Evolutionary conservation across 108 stramenopile species (phyloP), one percentile per base, ranked within the genome.

Genomic region (Cyclotella sp.): DNA sequence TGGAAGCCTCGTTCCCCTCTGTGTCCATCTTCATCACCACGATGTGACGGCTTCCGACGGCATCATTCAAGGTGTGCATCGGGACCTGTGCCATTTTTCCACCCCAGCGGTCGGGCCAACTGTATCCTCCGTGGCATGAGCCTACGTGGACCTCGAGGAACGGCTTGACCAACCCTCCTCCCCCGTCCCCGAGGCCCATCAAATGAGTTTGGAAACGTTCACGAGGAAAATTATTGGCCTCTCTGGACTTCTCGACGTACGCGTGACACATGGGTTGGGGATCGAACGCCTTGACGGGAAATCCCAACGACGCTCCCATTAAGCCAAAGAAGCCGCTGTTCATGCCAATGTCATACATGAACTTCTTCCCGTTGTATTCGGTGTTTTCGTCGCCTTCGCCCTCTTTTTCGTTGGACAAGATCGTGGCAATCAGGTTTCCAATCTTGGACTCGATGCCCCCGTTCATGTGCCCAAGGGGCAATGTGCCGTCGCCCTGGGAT

Each of bases 401-500:
- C n/a, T 54, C 53, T 54, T 13, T n/a, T 19, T 54, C 53, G 12
- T 13, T 7, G 6, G 53, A 54, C 21, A 54, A 54, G 9, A 54
- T 54, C 18, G 53, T 54, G 9, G 53, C 53, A n/a, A 54, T 54
- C 6, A 13, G 53, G 7, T 54, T 19, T 10, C 53, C 53, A 54
- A 54, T 54, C 18, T 54, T 54, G n/a, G 15, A 19, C n/a, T 54
- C 53, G 21, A 54, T 19, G 21, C 53, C 53, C n/a, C 53, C n/a
- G 7, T 10, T 7, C n/a, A 54, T 19, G n/a, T 54, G 53, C 6
- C 18, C 18, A 7, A n/a, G 7, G 12, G 53, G 53, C n/a, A 54
- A 54, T n/a, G 53, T 54, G 14, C 53, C 53, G n/a, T 54, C 53
- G 21, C 53, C 53, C 21, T 54, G 53, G 7, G 53, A 54, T 54